Base-by-base conservation (phyloP, 495 filamentous ascomycete species). In the Aspergillus steynii region DNA sequence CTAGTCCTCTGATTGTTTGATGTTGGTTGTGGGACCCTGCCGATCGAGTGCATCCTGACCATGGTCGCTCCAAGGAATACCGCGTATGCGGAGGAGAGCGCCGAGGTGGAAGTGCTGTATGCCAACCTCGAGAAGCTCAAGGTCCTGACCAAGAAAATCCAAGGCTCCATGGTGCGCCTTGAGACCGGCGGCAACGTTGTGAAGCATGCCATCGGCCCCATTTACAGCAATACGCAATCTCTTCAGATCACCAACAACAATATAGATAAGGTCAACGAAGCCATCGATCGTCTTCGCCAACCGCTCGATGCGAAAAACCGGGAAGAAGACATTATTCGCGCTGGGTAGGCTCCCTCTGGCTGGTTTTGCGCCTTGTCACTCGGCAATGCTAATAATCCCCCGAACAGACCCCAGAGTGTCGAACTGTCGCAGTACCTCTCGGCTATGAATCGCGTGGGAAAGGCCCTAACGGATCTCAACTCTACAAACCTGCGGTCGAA, bases 221-320 rank as follows among this genome's bases (percentile, higher is more conserved):
- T 98, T 29, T 93, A 93, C 72, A 92, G 90, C 67, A 96, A 96
- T 70, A 98, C 96, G 2, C 89, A 91, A 73, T 87, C 85, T 45
- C 84, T 97, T 5, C 96, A 97, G 71, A 83, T 85, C 27, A 85
- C 93, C 46, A 93, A 90, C 56, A 87, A 81, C 62, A 97, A 98
- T 69, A 93, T 99, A 68, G 93, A 97, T 66, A 82, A 85, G 59
- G 86, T 97, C 47, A 82, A 92, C 55, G 82, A 85, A 61, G 91
- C 93, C 29, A 97, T 98, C 63, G 92, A 97, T 47, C 86, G 86
- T 59, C 83, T 98, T 51, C 87, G 90, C 65, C 89, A 93, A 64
- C 95, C 95, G 7, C 87, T 92, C 55, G 93, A 97, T 72, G 88
- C 90, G 63, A 91, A 92, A 71, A 89, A 85, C 61, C 84, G 88